Evolutionary conservation across 2,329 filamentous ascomycete species (phyloP), one percentile per base, ranked within the genome.

Genomic region (Trichoderma sp.): DNA sequence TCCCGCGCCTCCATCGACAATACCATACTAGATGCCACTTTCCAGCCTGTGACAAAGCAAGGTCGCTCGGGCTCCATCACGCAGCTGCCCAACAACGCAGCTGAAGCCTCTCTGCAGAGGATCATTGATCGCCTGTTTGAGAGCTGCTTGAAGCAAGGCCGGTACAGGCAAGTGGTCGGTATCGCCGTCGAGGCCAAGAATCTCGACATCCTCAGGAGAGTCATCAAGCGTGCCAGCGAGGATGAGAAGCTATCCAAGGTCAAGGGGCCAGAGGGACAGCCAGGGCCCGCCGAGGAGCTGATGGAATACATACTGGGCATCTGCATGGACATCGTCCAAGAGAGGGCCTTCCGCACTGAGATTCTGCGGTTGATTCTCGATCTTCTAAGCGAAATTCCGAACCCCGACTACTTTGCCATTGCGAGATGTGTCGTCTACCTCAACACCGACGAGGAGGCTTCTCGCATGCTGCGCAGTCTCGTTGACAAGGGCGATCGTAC

Each of bases 401-500:
- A 89, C 73, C 96, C 96, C 0, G 96, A 99, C 80, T 98, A 97
- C 83, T 99, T 99, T 81, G 94, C 96, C 24, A 98, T 99, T 77
- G 95, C 96, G 65, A 97, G 97, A 83, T 99, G 96, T 78, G 96
- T 97, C 34, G 95, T 99, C 47, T 98, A 98, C 78, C 88, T 99
- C 21, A 92, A 97, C 80, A 93, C 97, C 76, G 92, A 98, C 78
- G 91, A 93, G 63, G 92, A 98, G 85, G 96, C 96, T 0, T 95
- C 94, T 11, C 89, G 89, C 74, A 95, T 99, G 83, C 89, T 99
- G 56, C 89, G 89, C 66, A 91, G 93, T 76, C 87, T 99, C 26
- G 91, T 98, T 11, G 87, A 92, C 73, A 92, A 92, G 75, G 93
- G 90, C 6, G 93, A 97, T 76, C 87, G 90, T 65, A 90, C 90